These are phyloP conservation scores for Immersiella caudata DNA, from an alignment of 495 filamentous ascomycete genomes.

Conservation along the genomic window DNA sequence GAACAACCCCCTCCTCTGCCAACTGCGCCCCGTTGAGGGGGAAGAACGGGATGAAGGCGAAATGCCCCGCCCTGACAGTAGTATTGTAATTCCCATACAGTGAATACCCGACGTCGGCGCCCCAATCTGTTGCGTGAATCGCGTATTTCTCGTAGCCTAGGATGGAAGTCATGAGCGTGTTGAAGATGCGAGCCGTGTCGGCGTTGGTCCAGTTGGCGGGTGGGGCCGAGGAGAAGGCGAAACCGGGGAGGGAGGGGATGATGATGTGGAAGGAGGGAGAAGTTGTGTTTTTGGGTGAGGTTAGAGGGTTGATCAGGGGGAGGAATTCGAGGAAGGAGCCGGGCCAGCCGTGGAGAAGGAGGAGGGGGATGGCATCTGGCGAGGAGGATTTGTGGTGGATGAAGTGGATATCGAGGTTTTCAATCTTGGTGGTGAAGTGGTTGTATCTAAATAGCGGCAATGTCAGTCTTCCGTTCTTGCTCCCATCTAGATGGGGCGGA, in stretches of 20 bases:
- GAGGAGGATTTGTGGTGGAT: background rate
- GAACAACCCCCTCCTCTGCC: conserved; percentile 12
- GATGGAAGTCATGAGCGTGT: conserved; percentile 3
- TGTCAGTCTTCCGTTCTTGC: too few relatives aligned
- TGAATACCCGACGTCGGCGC: conserved; percentile 29
- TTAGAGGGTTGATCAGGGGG: background rate
- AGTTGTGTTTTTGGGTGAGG: background rate
- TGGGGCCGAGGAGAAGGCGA: conserved; percentile 12
- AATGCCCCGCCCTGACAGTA: conserved; percentile 17
- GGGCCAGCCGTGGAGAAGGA: background rate
- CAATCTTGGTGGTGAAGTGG: background rate
- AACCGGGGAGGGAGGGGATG: conserved; percentile 17
- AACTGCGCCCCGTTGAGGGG: conserved; percentile 26
- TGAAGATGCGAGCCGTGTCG: conserved; percentile 20
- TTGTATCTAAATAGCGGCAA: too few relatives aligned
- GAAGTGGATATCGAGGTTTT: background rate
- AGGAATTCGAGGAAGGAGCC: background rate
- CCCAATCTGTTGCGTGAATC: conserved; percentile 42
- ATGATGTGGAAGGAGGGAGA: conserved; percentile 8
- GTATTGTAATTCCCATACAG: conserved; percentile 32
- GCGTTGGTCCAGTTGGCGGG: conserved; percentile 22
- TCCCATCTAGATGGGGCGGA: too few relatives aligned
- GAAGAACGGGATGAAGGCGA: conserved; percentile 24
- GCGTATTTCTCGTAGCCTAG: conserved; percentile 36
- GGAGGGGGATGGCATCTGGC: background rate